A percentile compares a stretch with the other conserved stretches of the same genome.
Conservation (phyloP, 2,329 filamentous ascomycete genomes). For the Fusarium nelsonii region DNA sequence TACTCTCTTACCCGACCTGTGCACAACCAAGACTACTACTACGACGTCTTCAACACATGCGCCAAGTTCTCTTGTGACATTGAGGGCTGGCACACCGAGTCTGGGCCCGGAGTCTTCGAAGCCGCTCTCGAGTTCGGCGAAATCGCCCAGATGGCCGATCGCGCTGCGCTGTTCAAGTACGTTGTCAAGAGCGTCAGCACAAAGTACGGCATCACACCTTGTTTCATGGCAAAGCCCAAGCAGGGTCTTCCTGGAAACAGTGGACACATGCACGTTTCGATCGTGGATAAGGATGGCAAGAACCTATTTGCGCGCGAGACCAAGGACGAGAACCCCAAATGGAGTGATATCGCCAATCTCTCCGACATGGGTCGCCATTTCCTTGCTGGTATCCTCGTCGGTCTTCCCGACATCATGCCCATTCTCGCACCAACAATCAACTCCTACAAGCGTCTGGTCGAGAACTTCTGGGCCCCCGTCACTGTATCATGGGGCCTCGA, state of each 20-base stretch:
- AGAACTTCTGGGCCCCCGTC: constrained; percentile 99
- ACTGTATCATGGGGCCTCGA: constrained; percentile 98
- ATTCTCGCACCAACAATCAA: constrained; percentile 94
- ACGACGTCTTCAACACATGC: constrained; percentile 86
- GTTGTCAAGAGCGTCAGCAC: constrained; percentile 89
- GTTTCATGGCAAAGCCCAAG: constrained; percentile 98
- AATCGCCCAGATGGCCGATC: constrained; percentile 90
- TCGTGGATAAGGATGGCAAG: constrained; percentile 82
- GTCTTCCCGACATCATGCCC: constrained; percentile 95
- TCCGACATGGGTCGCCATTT: constrained; percentile 94
- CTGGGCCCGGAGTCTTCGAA: constrained; percentile 93
- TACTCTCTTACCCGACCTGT: constrained; percentile 89
- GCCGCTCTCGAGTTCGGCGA: constrained; percentile 93
- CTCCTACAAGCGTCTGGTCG: constrained; percentile 96
- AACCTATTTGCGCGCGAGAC: constrained; percentile 85
- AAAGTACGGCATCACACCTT: constrained; percentile 91
- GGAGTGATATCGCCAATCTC: constrained; percentile 80
- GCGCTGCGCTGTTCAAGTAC: constrained; percentile 93
- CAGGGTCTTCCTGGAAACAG: constrained; percentile 93
- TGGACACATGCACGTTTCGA: constrained; percentile 93
- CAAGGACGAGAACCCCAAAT: constrained; percentile 77
- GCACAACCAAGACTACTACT: constrained; percentile 94
- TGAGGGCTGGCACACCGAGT: constrained; percentile 96
- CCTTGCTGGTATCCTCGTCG: constrained; percentile 88
- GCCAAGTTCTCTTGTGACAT: constrained; percentile 82